Percentiles rank a stretch among this genome's conserved stretches.
Conservation (phyloP, 805 yeast species). For the Torulaspora franciscae region DNA sequence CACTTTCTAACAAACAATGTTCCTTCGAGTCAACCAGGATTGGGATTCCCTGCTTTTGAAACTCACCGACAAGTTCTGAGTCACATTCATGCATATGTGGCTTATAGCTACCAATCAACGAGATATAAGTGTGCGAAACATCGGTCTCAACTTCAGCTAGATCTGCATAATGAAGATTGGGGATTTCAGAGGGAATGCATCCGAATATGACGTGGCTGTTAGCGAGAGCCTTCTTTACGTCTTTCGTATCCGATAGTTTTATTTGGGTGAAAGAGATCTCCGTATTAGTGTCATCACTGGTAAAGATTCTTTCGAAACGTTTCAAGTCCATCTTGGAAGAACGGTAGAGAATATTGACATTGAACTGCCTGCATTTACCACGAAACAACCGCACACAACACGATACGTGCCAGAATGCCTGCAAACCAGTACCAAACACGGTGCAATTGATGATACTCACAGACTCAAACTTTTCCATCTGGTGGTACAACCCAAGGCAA, state of each 20-base stretch:
- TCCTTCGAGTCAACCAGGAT: conserved; percentile 57
- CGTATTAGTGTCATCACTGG: conserved; percentile 29
- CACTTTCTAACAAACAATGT: conserved; percentile 57
- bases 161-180: conserved; percentile 39
- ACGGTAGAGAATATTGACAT: conserved; percentile 40
- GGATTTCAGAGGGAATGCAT: conserved; percentile 53
- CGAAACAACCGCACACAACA: conserved; percentile 9
- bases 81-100: conserved; percentile 65
- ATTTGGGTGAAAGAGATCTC: conserved; percentile 30
- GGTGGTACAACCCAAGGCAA: conserved; percentile 40
- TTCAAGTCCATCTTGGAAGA: conserved; percentile 40
- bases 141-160: conserved; percentile 24
- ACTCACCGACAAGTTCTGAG: conserved; percentile 36
- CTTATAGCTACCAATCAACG: conserved; percentile 62
- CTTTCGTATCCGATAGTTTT: conserved; percentile 20
- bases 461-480: conserved; percentile 17
- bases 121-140: conserved; percentile 40
- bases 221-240: conserved; percentile 30
- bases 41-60: conserved; percentile 37
- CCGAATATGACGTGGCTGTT: conserved; percentile 50
- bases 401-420: conserved; percentile 57
- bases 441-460: conserved; percentile 20
- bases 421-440: conserved; percentile 59
- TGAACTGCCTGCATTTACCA: conserved; percentile 27
- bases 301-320: conserved; percentile 41